phyloP scores from a whole-genome alignment of 768 basidiomycete species.

The Tylopilus intermedius region DNA sequence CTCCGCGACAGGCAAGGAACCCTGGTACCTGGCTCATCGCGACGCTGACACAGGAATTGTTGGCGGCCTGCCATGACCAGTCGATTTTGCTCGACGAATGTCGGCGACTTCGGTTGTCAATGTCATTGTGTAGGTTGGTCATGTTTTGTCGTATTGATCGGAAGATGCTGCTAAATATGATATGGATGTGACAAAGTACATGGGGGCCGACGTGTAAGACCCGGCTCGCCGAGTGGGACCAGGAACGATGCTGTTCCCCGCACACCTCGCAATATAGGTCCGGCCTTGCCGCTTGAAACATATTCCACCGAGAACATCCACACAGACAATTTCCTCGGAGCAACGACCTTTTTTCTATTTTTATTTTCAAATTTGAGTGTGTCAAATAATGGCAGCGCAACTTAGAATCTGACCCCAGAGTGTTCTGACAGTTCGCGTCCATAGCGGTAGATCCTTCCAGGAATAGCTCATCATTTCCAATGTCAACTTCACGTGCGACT shows the following conservation, averaged over 20 bases:
- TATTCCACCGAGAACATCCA: background rate
- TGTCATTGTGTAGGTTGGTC: background rate
- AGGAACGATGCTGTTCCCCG: background rate
- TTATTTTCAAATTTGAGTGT: background rate
- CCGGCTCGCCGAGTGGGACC: background rate
- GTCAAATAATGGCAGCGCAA: background rate
- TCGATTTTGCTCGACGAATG: background rate
- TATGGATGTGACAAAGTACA: constrained; percentile 1
- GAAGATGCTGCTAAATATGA: constrained; percentile 8
- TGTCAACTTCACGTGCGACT: constrained; percentile 8
- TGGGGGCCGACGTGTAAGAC: background rate
- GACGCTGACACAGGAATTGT: no score
- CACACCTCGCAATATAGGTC: background rate
- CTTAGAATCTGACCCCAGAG: background rate
- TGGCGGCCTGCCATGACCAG: background rate
- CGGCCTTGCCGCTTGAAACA: background rate
- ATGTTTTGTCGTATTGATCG: constrained; percentile 1
- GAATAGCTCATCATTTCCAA: constrained; percentile 18
- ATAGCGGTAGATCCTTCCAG: constrained; percentile 15
- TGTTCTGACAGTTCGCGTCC: constrained; percentile 6
- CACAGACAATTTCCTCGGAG: background rate
- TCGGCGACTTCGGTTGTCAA: background rate
- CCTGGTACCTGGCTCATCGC: constrained; percentile 1
- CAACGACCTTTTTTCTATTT: background rate
- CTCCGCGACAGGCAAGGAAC: background rate